phyloP scores from a whole-genome alignment of 78 protist species.

The Corallochytrium limacisporum region DNA sequence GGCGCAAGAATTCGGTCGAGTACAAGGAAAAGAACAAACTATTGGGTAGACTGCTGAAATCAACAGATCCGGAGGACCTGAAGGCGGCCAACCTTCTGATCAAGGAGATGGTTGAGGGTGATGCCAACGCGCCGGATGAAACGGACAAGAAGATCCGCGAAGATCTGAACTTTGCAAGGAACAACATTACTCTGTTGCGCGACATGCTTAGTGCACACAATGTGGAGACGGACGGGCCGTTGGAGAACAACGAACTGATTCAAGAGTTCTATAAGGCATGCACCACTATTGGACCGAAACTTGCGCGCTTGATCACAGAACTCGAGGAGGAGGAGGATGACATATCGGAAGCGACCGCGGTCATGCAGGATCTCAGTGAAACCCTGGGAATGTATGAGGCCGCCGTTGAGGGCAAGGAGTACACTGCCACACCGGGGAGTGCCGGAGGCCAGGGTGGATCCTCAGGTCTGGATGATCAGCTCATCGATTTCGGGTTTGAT shows the following conservation, averaged over 20 bases:
- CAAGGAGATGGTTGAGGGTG: background rate
- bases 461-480: too few relatives aligned
- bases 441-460: too few relatives aligned
- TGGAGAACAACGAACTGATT: background rate
- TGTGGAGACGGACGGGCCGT: background rate
- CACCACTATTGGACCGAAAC: background rate
- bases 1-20: background rate
- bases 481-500: too few relatives aligned
- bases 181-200: background rate
- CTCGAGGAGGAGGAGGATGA: constrained; percentile 22
- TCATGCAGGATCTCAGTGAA: too few relatives aligned
- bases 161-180: background rate
- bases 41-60: background rate
- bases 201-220: background rate
- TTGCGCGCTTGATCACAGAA: background rate
- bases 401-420: too few relatives aligned
- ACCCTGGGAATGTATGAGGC: too few relatives aligned
- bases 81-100: constrained; percentile 10
- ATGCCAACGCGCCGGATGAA: too few relatives aligned
- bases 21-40: background rate
- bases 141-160: background rate
- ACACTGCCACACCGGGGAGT: too few relatives aligned
- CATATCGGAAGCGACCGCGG: too few relatives aligned
- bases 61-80: constrained; percentile 12
- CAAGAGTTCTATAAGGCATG: background rate